These are phyloP conservation scores for Eucalyptus fibrosa DNA, from an alignment of 345 rosid genomes.

Conservation along the genomic window DNA sequence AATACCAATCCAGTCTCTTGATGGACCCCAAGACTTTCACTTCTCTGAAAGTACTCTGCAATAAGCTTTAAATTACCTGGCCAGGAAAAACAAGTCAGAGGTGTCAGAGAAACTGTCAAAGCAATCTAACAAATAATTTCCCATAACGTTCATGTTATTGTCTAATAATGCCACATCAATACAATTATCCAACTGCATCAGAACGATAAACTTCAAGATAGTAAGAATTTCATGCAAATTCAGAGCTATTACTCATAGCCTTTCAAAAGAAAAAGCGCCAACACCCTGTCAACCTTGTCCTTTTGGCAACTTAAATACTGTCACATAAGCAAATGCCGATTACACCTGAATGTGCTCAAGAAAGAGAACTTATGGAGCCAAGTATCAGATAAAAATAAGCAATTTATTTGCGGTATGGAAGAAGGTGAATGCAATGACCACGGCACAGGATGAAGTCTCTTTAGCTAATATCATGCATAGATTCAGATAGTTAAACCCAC, in stretches of 20 bases:
- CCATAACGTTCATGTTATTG: not conserved
- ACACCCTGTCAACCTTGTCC: not conserved
- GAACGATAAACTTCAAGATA: not conserved
- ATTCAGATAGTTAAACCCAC: not conserved
- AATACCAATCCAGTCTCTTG: slow-evolving; percentile 85
- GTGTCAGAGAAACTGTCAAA: not conserved
- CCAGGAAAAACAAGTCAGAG: not conserved
- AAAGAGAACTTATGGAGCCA: not conserved
- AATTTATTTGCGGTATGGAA: not conserved
- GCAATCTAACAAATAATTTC: not conserved
- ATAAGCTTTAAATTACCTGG: slow-evolving; percentile 80
- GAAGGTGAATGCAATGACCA: not conserved
- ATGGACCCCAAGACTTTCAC: slow-evolving; percentile 78
- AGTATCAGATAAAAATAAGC: not conserved
- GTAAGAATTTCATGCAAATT: not conserved
- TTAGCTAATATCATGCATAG: not conserved
- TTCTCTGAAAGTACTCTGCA: slow-evolving; percentile 84
- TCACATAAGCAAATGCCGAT: not conserved
- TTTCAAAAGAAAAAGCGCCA: not conserved
- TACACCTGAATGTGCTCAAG: not conserved
- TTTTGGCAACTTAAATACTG: not conserved
- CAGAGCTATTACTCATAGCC: not conserved
- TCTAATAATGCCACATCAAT: not conserved
- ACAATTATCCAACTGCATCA: not conserved
- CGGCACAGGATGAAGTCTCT: not conserved